Conservation (phyloP, 345 rosid species). For the Clausena lansium region DNA sequence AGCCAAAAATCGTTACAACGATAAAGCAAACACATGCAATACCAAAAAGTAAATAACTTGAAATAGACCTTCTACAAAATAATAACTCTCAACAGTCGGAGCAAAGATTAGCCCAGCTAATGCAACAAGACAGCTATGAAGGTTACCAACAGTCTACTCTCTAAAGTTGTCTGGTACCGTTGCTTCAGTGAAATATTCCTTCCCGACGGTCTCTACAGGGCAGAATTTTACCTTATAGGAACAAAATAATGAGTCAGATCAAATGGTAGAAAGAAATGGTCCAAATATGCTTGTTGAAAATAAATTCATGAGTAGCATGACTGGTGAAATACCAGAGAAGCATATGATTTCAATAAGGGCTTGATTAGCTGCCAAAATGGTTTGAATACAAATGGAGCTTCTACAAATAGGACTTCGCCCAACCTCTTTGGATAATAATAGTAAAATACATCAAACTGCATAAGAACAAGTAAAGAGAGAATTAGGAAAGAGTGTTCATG, state of each 20-base stretch:
- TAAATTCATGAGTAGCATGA: background rate
- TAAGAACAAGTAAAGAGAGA: slow-evolving; percentile 10
- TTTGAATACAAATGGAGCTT: slow-evolving; percentile 80
- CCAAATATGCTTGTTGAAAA: background rate
- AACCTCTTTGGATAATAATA: slow-evolving; percentile 86
- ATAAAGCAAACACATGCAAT: too few species aligned
- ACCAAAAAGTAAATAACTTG: too few species aligned
- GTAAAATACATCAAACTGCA: slow-evolving; percentile 88
- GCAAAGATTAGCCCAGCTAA: too few species aligned
- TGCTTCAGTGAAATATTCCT: slow-evolving; percentile 78
- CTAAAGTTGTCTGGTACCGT: slow-evolving; percentile 58
- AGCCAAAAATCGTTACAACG: too few species aligned
- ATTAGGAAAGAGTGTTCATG: background rate
- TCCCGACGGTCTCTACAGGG: slow-evolving; percentile 57
- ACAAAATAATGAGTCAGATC: background rate
- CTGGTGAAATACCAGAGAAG: slow-evolving; percentile 65
- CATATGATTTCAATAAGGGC: slow-evolving; percentile 72
- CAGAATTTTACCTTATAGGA: slow-evolving; percentile 73
- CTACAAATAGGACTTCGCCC: slow-evolving; percentile 84
- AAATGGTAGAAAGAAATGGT: background rate
- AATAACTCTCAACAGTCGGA: too few species aligned
- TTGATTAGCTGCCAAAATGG: slow-evolving; percentile 81
- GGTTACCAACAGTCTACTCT: slow-evolving; percentile 38
- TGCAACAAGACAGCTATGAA: too few species aligned
- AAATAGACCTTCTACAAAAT: too few species aligned